A percentile compares a stretch with the other conserved stretches of the same genome.
phyloP scores from a whole-genome alignment of 2,329 filamentous ascomycete species.

The Aspergillus pseudoviridinutans region DNA sequence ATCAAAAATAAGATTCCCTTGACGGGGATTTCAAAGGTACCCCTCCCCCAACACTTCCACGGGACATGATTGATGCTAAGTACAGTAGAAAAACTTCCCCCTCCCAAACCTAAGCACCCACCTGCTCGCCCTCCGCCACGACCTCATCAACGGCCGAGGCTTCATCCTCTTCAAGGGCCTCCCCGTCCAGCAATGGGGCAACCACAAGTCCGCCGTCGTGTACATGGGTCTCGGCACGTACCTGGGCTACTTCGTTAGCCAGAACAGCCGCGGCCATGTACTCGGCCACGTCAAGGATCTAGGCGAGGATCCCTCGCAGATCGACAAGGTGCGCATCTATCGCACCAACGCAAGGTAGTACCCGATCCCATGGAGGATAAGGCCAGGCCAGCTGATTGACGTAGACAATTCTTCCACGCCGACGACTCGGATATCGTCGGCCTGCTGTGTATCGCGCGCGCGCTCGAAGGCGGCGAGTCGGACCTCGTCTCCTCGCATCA shows the following conservation, averaged over 20 bases:
- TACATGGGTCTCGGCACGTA: slow-evolving; percentile 87
- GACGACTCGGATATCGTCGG: slow-evolving; percentile 82
- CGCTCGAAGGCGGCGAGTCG: slow-evolving; percentile 77
- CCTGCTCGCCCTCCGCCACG: slow-evolving; percentile 55
- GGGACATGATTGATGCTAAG: neutral
- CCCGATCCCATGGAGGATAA: too few species aligned
- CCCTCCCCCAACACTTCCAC: neutral
- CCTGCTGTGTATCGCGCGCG: slow-evolving; percentile 73
- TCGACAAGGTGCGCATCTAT: slow-evolving; percentile 86
- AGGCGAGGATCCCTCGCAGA: slow-evolving; percentile 74
- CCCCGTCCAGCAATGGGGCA: slow-evolving; percentile 71
- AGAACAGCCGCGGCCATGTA: slow-evolving; percentile 81
- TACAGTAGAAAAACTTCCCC: slow-evolving; percentile 52
- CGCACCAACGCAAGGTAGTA: slow-evolving; percentile 67
- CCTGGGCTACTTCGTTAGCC: slow-evolving; percentile 81
- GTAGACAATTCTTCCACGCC: slow-evolving; percentile 74
- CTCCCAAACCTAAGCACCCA: slow-evolving; percentile 55
- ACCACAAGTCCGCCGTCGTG: slow-evolving; percentile 75
- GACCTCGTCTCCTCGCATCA: slow-evolving; percentile 75
- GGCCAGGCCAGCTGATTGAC: too few species aligned
- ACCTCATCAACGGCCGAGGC: slow-evolving; percentile 78
- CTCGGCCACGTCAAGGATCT: slow-evolving; percentile 87
- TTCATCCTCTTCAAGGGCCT: slow-evolving; percentile 88
- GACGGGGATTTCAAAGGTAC: slow-evolving; percentile 64
- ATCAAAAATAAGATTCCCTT: slow-evolving; percentile 61